These are phyloP conservation scores for Entomortierella lignicola DNA, from an alignment of 192 early-diverging fungal genomes.

Conservation along the genomic window DNA sequence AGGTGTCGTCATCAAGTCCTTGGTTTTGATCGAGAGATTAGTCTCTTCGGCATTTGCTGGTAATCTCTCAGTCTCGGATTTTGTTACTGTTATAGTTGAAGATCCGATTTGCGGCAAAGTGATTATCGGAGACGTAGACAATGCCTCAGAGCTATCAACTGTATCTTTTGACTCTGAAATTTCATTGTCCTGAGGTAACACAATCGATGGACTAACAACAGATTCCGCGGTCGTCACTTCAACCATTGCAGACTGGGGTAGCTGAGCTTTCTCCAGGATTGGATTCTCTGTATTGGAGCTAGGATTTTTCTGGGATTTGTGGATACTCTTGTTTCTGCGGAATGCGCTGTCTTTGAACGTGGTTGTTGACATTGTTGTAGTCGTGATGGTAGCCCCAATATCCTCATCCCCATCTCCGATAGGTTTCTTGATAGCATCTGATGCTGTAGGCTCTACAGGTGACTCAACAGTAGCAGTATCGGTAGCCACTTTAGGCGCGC, in stretches of 20 bases:
- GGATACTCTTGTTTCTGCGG: constrained; percentile 20
- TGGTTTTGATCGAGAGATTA: constrained; percentile 37
- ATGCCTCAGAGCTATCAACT: neutral
- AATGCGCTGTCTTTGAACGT: constrained; percentile 38
- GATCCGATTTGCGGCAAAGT: neutral
- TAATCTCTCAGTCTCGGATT: neutral
- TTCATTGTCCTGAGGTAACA: constrained; percentile 14
- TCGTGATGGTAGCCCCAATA: constrained; percentile 41
- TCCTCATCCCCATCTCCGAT: constrained; percentile 14
- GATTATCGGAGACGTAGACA: constrained; percentile 1
- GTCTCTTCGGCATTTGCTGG: neutral
- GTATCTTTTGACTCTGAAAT: neutral
- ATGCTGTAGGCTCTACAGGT: neutral
- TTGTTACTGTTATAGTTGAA: neutral
- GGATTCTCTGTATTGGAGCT: neutral
- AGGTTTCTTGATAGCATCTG: constrained; percentile 8
- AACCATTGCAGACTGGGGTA: constrained; percentile 14
- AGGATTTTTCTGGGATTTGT: constrained; percentile 1
- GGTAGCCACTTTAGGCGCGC: constrained; percentile 6
- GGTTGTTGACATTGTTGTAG: constrained; percentile 50
- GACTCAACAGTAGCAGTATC: constrained; percentile 3
- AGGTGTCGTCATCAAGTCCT: constrained; percentile 19
- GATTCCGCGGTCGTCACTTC: constrained; percentile 29
- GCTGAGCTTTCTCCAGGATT: constrained; percentile 18
- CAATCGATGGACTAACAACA: constrained; percentile 8